A percentile compares a stretch with the other conserved stretches of the same genome.
These are phyloP conservation scores for Pezicula neosporulosa DNA, from an alignment of 2,329 filamentous ascomycete species.

Conservation along the genomic window DNA sequence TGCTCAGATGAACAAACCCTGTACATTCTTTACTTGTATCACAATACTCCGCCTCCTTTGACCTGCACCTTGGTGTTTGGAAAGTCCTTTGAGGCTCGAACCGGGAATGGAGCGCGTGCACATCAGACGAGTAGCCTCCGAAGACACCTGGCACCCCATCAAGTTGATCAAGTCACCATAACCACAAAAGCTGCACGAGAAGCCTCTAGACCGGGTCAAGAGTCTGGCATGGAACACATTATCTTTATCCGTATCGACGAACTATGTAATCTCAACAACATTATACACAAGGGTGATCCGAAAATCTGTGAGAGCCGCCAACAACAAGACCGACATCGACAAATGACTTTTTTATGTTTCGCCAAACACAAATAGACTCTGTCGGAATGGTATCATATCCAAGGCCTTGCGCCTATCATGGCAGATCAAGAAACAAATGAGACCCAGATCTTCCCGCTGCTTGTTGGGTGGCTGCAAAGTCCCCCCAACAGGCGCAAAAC, in stretches of 20 bases:
- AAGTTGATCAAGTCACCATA: too few relatives aligned
- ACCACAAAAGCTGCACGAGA: too few relatives aligned
- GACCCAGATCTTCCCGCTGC: constrained; percentile 12
- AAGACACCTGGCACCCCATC: too few relatives aligned
- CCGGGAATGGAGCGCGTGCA: too few relatives aligned
- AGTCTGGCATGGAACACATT: background rate
- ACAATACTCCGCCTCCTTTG: background rate
- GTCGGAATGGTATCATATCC: too few relatives aligned
- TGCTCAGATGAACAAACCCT: background rate
- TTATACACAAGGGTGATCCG: background rate
- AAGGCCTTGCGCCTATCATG: too few relatives aligned
- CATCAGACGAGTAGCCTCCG: too few relatives aligned
- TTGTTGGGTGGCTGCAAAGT: constrained; percentile 4
- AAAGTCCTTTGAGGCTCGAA: background rate
- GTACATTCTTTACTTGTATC: background rate
- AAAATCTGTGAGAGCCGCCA: too few relatives aligned
- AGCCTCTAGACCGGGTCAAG: too few relatives aligned
- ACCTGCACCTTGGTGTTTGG: background rate
- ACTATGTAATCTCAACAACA: background rate
- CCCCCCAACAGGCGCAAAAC: constrained; percentile 11
- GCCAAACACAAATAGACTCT: too few relatives aligned
- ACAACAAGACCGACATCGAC: too few relatives aligned
- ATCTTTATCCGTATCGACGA: background rate
- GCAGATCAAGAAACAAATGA: constrained; percentile 13
- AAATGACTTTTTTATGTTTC: too few relatives aligned